Percentiles rank a stretch among this genome's conserved stretches.
These are phyloP conservation scores for Diaporthe sp. DNA, from an alignment of 2,329 filamentous ascomycete species.

Conservation along the genomic window DNA sequence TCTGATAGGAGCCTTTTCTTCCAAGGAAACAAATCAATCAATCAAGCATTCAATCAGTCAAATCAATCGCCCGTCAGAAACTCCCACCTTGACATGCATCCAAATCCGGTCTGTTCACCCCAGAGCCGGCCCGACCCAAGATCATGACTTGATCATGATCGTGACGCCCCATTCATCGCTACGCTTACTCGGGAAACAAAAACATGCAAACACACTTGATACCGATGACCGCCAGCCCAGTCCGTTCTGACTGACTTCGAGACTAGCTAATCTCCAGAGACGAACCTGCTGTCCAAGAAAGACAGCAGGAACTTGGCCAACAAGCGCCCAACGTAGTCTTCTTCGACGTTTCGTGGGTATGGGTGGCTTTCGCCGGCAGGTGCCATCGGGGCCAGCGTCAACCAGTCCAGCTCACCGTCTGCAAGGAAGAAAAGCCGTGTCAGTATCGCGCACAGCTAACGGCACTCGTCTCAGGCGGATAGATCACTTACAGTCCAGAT, in stretches of 20 bases:
- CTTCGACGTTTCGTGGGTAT: slow-evolving; percentile 60
- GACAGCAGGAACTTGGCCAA: slow-evolving; percentile 67
- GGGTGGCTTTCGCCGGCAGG: slow-evolving; percentile 59
- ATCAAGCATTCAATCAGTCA: background rate
- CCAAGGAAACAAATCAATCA: background rate
- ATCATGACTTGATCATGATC: background rate
- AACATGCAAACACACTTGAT: slow-evolving; percentile 5
- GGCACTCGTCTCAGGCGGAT: background rate
- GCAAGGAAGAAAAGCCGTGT: background rate
- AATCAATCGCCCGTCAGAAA: slow-evolving; percentile 3
- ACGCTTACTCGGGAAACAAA: background rate
- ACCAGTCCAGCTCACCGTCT: slow-evolving; percentile 58
- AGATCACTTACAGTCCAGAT: slow-evolving; percentile 56
- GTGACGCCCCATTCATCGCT: background rate
- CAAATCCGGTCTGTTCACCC: background rate
- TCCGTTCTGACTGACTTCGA: background rate
- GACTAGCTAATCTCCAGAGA: slow-evolving; percentile 53
- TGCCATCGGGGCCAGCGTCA: slow-evolving; percentile 57
- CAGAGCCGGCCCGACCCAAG: background rate
- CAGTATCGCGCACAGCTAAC: background rate
- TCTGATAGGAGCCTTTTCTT: background rate
- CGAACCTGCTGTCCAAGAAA: slow-evolving; percentile 62
- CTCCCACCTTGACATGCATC: slow-evolving; percentile 11
- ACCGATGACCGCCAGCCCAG: background rate
- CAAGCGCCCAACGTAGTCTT: slow-evolving; percentile 66